Evolutionary conservation across 192 early-diverging fungal genomes (phyloP).

Genomic region (Podila epicladia): DNA sequence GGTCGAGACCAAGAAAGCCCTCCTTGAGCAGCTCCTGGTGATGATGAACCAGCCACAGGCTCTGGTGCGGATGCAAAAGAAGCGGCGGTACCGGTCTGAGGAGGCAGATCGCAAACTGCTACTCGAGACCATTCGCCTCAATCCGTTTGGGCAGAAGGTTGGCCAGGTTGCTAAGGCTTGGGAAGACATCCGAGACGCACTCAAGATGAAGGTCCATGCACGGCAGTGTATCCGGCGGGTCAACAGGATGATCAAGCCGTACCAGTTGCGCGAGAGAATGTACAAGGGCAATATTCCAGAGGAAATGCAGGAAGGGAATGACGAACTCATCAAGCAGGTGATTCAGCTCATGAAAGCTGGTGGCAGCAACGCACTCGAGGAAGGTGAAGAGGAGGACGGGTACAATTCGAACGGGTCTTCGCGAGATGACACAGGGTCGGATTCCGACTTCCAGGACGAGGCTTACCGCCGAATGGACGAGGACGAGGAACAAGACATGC

Average conservation of each 20-base stretch:
- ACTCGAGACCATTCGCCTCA: constrained; percentile 32
- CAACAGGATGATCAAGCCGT: constrained; percentile 42
- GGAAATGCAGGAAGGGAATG: constrained; percentile 38
- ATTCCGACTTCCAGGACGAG: constrained; percentile 22
- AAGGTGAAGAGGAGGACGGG: constrained; percentile 16
- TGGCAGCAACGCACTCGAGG: constrained; percentile 12
- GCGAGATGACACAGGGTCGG: constrained; percentile 22
- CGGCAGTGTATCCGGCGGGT: constrained; percentile 47
- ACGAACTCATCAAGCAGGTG: constrained; percentile 42
- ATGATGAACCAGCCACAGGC: constrained; percentile 54
- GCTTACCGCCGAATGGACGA: not conserved
- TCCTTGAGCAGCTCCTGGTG: constrained; percentile 34
- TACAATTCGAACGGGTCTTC: constrained; percentile 20
- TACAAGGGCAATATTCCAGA: constrained; percentile 43
- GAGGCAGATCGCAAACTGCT: constrained; percentile 30
- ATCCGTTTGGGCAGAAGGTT: constrained; percentile 45
- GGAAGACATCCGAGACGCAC: constrained; percentile 41
- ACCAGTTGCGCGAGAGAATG: constrained; percentile 35
- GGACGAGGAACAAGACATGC: not conserved
- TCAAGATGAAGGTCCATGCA: constrained; percentile 45
- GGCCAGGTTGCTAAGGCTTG: constrained; percentile 46
- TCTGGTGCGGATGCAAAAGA: constrained; percentile 45
- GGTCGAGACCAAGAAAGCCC: constrained; percentile 24
- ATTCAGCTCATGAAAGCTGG: constrained; percentile 32
- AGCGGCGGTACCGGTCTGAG: constrained; percentile 41